Evolutionary conservation across 495 filamentous ascomycete genomes (phyloP).

Genomic region (Lasiosphaeriaceae sp.): DNA sequence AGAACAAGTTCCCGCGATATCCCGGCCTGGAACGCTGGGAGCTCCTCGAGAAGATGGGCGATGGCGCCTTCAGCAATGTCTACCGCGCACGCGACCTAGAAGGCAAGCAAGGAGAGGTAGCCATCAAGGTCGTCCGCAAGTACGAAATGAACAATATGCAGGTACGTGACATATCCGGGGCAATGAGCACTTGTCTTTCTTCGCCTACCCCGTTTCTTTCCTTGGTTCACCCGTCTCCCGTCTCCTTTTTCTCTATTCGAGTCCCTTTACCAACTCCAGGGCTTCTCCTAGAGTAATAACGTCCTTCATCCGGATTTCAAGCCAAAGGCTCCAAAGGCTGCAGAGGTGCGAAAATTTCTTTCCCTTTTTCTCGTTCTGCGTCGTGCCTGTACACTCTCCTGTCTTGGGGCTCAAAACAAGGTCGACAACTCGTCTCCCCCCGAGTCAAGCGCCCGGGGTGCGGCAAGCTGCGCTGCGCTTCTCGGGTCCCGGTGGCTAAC

Average conservation of each 20-base stretch:
- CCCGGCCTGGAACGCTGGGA: constrained; percentile 89
- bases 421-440: constrained; percentile 4
- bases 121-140: constrained; percentile 98
- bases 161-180: constrained; percentile 58
- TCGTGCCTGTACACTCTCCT: constrained; percentile 8
- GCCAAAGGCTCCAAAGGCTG: constrained; percentile 79
- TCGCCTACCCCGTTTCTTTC: constrained; percentile 30
- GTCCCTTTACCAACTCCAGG: constrained; percentile 41
- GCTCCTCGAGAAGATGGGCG: constrained; percentile 95
- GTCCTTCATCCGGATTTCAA: constrained; percentile 94
- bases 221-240: constrained; percentile 16
- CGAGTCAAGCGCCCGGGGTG: constrained; percentile 17
- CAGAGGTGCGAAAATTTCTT: constrained; percentile 81
- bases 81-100: constrained; percentile 77
- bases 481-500: constrained; percentile 8
- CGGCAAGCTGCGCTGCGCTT: background rate
- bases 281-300: constrained; percentile 64
- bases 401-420: constrained; percentile 1
- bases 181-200: constrained; percentile 16
- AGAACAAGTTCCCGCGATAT: constrained; percentile 83
- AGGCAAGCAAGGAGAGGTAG: constrained; percentile 71
- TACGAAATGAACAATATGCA: constrained; percentile 98
- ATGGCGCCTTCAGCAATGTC: constrained; percentile 98
- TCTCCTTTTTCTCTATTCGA: constrained; percentile 20
- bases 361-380: constrained; percentile 27